Conservation (phyloP, 2,329 filamentous ascomycete species). For the Pyricularia pennisetigena region DNA sequence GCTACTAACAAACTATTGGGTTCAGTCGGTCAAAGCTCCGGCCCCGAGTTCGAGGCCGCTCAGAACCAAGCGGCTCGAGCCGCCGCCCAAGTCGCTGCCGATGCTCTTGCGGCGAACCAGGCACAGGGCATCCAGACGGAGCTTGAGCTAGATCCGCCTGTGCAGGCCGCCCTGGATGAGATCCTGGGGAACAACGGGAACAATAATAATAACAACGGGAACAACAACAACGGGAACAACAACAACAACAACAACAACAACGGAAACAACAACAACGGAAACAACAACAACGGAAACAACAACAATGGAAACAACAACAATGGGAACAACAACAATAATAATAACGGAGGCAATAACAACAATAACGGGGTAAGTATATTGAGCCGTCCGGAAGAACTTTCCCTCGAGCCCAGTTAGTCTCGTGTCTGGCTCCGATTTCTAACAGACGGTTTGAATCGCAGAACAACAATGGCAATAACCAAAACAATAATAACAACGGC, state of each 20-base stretch:
- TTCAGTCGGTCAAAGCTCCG: background rate
- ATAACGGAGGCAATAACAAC: background rate
- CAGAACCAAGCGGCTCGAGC: constrained; percentile 1
- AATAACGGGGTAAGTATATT: background rate
- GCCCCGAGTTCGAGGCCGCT: constrained; percentile 1
- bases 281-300: background rate
- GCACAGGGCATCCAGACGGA: constrained; percentile 2
- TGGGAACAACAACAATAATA: background rate
- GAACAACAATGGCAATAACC: too few relatives aligned
- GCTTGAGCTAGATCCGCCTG: background rate
- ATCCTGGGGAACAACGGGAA: background rate
- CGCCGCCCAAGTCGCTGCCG: constrained; percentile 1
- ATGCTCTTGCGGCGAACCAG: constrained; percentile 3
- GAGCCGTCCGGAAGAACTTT: too few relatives aligned
- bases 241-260: background rate
- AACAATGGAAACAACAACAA: background rate
- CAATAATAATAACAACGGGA: background rate
- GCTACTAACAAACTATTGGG: background rate
- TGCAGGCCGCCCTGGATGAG: background rate
- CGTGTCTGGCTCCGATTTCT: too few relatives aligned
- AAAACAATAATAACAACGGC: too few relatives aligned
- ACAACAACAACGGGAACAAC: background rate
- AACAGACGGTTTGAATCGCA: too few relatives aligned
- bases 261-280: background rate
- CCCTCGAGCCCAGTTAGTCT: too few relatives aligned